Conservation (phyloP, 169 alveolate genomes). For the Eimeria praecox region DNA sequence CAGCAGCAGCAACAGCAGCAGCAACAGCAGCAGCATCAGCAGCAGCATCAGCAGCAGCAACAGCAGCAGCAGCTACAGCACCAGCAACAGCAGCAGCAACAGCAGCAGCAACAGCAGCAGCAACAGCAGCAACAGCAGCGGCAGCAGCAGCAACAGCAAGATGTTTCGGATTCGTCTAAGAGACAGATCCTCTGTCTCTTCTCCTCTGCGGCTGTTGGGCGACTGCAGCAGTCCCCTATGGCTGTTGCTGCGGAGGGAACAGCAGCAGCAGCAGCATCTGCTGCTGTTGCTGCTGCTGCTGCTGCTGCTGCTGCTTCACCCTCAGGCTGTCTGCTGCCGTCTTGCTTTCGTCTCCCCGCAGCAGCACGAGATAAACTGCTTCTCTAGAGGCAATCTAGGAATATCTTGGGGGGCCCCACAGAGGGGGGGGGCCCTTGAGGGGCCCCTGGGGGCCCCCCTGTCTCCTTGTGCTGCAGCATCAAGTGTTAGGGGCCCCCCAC, state of each 20-base stretch:
- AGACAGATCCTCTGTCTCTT: slow-evolving; percentile 98
- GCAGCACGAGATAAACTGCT: slow-evolving; percentile 99
- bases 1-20: too few species aligned
- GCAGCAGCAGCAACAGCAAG: slow-evolving; percentile 97
- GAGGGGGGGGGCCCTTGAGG: background rate
- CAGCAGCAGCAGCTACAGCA: too few species aligned
- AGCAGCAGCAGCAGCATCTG: background rate
- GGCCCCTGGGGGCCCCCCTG: background rate
- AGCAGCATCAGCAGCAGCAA: too few species aligned
- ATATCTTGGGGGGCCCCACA: slow-evolving; percentile 96
- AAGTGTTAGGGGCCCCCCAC: background rate
- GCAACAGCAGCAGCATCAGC: too few species aligned
- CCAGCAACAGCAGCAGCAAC: too few species aligned
- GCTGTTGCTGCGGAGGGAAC: background rate
- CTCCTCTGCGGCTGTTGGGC: slow-evolving; percentile 88
- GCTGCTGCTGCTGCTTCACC: slow-evolving; percentile 11
- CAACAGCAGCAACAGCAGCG: background rate
- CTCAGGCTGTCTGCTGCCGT: background rate
- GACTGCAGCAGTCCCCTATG: slow-evolving; percentile 88
- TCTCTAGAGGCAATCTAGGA: slow-evolving; percentile 99
- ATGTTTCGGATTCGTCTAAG: slow-evolving; percentile 99
- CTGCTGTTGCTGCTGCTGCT: background rate
- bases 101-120: too few species aligned
- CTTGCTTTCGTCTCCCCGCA: slow-evolving; percentile 87
- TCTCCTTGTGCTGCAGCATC: background rate